A percentile compares a stretch with the other conserved stretches of the same genome.
Evolutionary conservation across 2,329 filamentous ascomycete species (phyloP).

Genomic region (Aspergillus transmontanensis): DNA sequence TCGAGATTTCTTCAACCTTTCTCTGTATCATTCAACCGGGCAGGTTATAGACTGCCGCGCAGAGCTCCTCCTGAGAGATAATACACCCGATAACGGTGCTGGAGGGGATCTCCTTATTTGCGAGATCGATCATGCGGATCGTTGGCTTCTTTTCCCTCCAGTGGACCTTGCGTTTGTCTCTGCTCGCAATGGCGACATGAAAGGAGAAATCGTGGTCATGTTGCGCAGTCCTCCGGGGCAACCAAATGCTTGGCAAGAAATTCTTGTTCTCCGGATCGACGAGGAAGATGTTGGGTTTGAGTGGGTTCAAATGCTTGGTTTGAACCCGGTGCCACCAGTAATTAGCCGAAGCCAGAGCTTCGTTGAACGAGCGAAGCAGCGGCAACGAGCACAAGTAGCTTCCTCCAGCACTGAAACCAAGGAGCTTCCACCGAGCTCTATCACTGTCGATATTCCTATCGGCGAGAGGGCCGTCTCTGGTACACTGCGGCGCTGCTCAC

Average conservation of each 20-base stretch:
- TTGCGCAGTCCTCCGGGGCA: conserved; percentile 69
- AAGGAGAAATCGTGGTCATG: conserved; percentile 81
- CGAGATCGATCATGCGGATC: conserved; percentile 75
- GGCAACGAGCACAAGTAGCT: conserved; percentile 30
- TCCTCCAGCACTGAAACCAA: conserved; percentile 28
- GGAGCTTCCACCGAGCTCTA: conserved; percentile 50
- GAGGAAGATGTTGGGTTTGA: conserved; percentile 77
- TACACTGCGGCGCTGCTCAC: conserved; percentile 43
- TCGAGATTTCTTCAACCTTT: conserved; percentile 85
- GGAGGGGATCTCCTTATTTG: conserved; percentile 88
- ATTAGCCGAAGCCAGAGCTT: conserved; percentile 59
- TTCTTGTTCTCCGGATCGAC: conserved; percentile 75
- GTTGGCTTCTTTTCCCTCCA: conserved; percentile 90
- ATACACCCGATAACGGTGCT: conserved; percentile 65
- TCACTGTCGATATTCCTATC: conserved; percentile 63
- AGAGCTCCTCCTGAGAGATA: conserved; percentile 84
- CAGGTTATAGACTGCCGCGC: conserved; percentile 87
- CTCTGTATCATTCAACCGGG: conserved; percentile 83
- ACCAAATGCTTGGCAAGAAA: conserved; percentile 75
- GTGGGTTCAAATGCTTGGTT: conserved; percentile 85
- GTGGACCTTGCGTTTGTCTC: conserved; percentile 74
- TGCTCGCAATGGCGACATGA: conserved; percentile 72
- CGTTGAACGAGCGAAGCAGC: conserved; percentile 45
- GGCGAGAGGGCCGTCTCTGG: conserved; percentile 58
- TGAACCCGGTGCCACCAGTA: conserved; percentile 62